Evolutionary conservation across 1,284 basidiomycete species (phyloP), one percentile per base, ranked within the genome.

Genomic region (Microbotryum scabiosae): DNA sequence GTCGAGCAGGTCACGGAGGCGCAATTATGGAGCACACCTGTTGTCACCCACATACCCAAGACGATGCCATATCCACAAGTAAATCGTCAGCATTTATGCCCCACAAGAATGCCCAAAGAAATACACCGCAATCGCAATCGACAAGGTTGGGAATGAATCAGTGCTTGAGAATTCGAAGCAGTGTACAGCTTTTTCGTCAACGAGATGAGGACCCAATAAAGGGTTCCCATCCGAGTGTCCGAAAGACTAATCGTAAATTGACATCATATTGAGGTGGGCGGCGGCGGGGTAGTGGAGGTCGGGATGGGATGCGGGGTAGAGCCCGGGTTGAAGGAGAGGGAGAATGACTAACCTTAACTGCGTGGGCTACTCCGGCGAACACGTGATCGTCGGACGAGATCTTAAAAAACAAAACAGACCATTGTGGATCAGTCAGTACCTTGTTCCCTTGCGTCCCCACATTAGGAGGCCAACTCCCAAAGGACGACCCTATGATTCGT

Each of bases 191-290:
- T 41, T 41, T 41, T 41, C 36, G 36, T 41, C 36, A 41, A 41
- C 36, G 36, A 41, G 36, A 41, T 41, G 36, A 36, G 47, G 49
- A 49, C 47, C 18, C 32, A 49, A 14, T 0, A n/a, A 16, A n/a
- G 26, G 30, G 14, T 30, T 41, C 25, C 26, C 23, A 12, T 28
- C 47, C 51, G 16, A 16, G 25, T n/a, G 12, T 60, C 47, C 53
- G 59, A 60, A 60, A 60, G 59, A 60, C 59, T 60, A 60, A 60
- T 60, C 59, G 59, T 60, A 56, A 55, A 56, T 54, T n/a, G 14
- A 54, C 41, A 44, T 51, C 43, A 46, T 46, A 36, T 48, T 20
- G 46, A 30, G 30, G 51, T 18, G 28, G 23, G 12, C 26, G 14
- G 2, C n/a, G n/a, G 10, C 2, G 18, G 21, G 20, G 4, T 12